Base-by-base conservation (phyloP, 148 eudicot genomes). In the Spergularia bocconei region DNA sequence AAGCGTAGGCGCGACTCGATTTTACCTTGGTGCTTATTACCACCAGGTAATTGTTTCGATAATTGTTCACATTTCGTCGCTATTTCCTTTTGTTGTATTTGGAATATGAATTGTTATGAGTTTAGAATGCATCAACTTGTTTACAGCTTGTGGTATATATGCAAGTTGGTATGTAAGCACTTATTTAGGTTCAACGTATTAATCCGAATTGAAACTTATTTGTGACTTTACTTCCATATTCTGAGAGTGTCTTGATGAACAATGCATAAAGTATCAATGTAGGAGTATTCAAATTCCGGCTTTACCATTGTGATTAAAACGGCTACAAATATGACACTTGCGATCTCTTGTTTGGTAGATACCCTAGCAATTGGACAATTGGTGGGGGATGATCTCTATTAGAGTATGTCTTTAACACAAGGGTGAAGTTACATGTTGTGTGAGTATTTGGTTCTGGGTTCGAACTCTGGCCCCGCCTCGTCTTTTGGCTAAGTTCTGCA, bases 111-210 rank as follows among this genome's bases (percentile, higher is more conserved):
- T 33, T 76, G 50, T 16, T 21, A n/a, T n/a, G n/a, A n/a, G n/a
- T n/a, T n/a, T n/a, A n/a, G n/a, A n/a, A 48, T 57, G 14, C 7
- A 7, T 63, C 16, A 54, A 77, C 63, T 71, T 71, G 65, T 47
- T 23, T 21, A 41, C 51, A 33, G 41, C 70, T 77, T 70, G 62
- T 70, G 13, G 60, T 77, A 70, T 48, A n/a, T n/a, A 11, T 77
- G 69, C 63, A 60, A 25, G n/a, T 63, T 62, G 63, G 53, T 52
- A 13, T 33, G 41, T 71, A 56, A 56, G 56, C 56, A 39, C 53
- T 53, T 51, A 29, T 61, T 75, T 70, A 19, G 63, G 41, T 38
- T 71, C 71, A 13, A 15, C 71, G 57, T 72, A 63, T 36, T 56
- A 51, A 70, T 33, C 2, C 53, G 55, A 19, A 25, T 15, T 36